phyloP scores from a whole-genome alignment of 139 green algal genomes.

The Chlorella ohadii region DNA sequence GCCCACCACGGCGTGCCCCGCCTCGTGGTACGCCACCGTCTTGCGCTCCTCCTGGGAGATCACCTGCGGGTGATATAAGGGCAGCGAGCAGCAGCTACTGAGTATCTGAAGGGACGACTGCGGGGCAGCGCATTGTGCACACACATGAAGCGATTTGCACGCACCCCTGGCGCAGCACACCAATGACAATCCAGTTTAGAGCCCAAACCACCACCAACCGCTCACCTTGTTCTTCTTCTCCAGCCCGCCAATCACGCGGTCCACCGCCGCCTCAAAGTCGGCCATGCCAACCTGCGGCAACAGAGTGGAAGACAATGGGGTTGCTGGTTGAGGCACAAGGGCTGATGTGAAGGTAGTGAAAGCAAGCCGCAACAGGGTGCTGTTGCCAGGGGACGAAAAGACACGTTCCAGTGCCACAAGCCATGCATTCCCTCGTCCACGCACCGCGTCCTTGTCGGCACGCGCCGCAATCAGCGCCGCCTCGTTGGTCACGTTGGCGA shows the following conservation, averaged over 20 bases:
- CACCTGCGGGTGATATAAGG: constrained; percentile 2
- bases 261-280: constrained; percentile 96
- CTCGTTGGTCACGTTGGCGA: constrained; percentile 99
- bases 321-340: no score
- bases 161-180: not conserved
- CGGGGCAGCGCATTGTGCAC: no score
- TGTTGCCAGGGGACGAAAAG: no score
- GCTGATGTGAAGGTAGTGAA: no score
- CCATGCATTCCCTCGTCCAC: no score
- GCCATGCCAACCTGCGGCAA: constrained; percentile 49
- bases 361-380: no score
- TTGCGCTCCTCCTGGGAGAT: constrained; percentile 88
- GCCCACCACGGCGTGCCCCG: constrained; percentile 93
- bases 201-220: no score
- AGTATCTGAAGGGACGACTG: no score
- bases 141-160: no score
- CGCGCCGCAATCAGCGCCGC: constrained; percentile 95
- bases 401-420: no score
- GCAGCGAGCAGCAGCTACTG: not conserved
- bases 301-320: no score
- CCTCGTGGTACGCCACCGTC: constrained; percentile 99
- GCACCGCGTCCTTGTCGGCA: constrained; percentile 49
- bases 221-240: constrained; percentile 99
- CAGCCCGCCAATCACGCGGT: constrained; percentile 97
- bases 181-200: no score